Base-by-base conservation (phyloP, 1,284 basidiomycete genomes). In the Ceraceosorus guamensis region DNA sequence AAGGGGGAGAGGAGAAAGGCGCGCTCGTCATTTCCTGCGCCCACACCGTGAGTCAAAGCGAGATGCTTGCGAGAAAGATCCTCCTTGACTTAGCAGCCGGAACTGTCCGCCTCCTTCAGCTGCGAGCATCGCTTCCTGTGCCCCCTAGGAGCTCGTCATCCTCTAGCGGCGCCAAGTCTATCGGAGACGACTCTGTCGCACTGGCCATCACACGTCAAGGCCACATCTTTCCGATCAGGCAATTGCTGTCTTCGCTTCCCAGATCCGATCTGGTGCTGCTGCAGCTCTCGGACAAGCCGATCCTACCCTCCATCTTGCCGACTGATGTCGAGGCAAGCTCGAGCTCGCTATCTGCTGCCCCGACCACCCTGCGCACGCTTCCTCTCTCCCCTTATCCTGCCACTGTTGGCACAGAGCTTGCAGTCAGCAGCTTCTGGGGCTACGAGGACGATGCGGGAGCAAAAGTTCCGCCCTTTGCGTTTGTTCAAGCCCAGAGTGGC, bases 381-480 rank as follows among this genome's bases (percentile, higher is more conserved):
- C 85, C 85, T 1, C 78, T 87, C 18, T 85, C 83, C 13, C 85
- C 84, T 0, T 87, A 87, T 68, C 85, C 86, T 0, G 81, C 80
- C 2, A 80, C 79, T 0, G 76, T 78, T 3, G 80, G 80, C 16
- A 80, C 82, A 1, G 61, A 76, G 2, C 78, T 87, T 14, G 79
- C 79, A 11, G 82, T 82, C 5, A 83, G 85, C 62, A 82, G 84
- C 57, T 82, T 86, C 53, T 75, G 76, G 76, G 63, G 82, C 78
- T 73, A 65, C 66, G 62, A 73, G 52, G 68, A 67, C 45, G 68
- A 70, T 37, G 63, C 64, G 7, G 66, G 65, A 1, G 60, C 65
- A 14, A 60, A 62, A 4, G 34, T 70, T 33, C 68, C 68, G 1
- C 57, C 60, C 0, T 67, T 66, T 51, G 45, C 48, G 14, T 63